Evolutionary conservation across 2,329 filamentous ascomycete species (phyloP).

Genomic region (Salinomyces thailandicus): DNA sequence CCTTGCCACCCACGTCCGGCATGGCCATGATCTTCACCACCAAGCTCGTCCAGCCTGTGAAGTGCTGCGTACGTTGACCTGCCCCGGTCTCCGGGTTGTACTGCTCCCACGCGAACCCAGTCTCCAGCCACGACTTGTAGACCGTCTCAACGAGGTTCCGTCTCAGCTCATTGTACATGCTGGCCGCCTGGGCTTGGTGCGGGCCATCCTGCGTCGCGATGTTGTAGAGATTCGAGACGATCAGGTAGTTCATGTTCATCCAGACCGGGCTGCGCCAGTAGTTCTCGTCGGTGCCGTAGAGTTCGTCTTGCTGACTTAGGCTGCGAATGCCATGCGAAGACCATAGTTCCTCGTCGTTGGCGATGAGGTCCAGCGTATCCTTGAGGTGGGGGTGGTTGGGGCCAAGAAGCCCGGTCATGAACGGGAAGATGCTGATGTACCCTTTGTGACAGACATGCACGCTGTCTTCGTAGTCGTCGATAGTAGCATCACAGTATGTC

Average conservation of each 20-base stretch:
- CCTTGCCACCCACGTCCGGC: constrained; percentile 50
- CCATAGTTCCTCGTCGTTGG: constrained; percentile 78
- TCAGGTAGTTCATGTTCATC: constrained; percentile 93
- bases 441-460: constrained; percentile 89
- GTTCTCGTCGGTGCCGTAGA: constrained; percentile 87
- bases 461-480: constrained; percentile 91
- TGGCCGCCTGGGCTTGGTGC: constrained; percentile 55
- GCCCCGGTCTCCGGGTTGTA: constrained; percentile 87
- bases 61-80: constrained; percentile 94
- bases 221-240: constrained; percentile 62
- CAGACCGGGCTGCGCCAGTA: constrained; percentile 94
- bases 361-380: constrained; percentile 65
- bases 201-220: constrained; percentile 56
- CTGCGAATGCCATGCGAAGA: constrained; percentile 81
- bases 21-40: constrained; percentile 97
- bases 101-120: constrained; percentile 97
- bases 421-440: constrained; percentile 88
- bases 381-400: constrained; percentile 64
- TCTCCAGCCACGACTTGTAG: constrained; percentile 76
- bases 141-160: constrained; percentile 82
- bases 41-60: constrained; percentile 97
- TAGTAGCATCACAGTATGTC: constrained; percentile 87
- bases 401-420: constrained; percentile 70
- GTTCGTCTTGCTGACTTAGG: constrained; percentile 68
- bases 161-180: constrained; percentile 66